Conservation (phyloP, 192 early-diverging fungal genomes). For the Glomus cerebriforme region DNA sequence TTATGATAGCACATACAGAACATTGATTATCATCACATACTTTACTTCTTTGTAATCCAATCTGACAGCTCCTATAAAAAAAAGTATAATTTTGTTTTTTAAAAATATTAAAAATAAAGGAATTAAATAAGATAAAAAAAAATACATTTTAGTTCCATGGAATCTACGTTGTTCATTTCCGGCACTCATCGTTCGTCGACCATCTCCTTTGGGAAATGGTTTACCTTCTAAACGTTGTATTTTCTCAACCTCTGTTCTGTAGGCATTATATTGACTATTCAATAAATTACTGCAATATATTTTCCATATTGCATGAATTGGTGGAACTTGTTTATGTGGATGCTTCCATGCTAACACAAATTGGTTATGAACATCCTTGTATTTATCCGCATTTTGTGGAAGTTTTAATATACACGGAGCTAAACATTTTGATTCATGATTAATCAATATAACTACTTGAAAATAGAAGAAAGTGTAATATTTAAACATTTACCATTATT, state of each 20-base stretch:
- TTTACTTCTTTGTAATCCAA: neutral
- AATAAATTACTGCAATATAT: conserved; percentile 23
- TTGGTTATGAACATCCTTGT: conserved; percentile 22
- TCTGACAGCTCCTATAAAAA: conserved; percentile 8
- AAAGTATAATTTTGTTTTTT: neutral
- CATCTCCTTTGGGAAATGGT: conserved; percentile 28
- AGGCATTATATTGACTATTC: conserved; percentile 22
- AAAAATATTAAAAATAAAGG: neutral
- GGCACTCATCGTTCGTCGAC: conserved; percentile 22
- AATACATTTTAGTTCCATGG: conserved; percentile 33
- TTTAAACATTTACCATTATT: neutral
- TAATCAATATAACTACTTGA: neutral
- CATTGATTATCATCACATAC: conserved; percentile 26
- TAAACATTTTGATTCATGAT: neutral
- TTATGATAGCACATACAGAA: conserved; percentile 32
- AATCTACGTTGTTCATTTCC: conserved; percentile 38
- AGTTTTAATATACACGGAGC: conserved; percentile 22
- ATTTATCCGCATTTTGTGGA: conserved; percentile 15
- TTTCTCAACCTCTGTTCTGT: conserved; percentile 26
- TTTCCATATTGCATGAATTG: conserved; percentile 24
- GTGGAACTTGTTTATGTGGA: conserved; percentile 29
- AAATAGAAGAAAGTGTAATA: neutral
- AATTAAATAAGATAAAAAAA: neutral
- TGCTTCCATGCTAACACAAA: conserved; percentile 29
- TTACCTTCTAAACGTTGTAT: conserved; percentile 23